These are phyloP conservation scores for Lindgomyces ingoldianus DNA, from an alignment of 495 filamentous ascomycete species.

Conservation along the genomic window DNA sequence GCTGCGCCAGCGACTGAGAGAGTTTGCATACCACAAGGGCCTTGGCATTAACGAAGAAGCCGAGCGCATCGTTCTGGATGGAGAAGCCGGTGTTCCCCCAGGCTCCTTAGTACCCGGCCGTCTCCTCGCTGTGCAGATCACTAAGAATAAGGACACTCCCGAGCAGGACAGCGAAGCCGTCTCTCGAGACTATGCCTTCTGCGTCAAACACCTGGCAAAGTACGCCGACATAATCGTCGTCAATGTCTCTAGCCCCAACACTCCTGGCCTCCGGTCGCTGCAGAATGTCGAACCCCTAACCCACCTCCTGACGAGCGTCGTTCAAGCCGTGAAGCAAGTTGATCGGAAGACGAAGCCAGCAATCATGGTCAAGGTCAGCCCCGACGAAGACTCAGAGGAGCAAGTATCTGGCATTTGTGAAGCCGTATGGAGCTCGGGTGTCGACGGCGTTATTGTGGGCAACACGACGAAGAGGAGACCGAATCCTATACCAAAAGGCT, in stretches of 20 bases:
- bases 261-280: slow-evolving; percentile 80
- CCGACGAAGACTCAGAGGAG: slow-evolving; percentile 81
- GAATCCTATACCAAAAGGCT: slow-evolving; percentile 64
- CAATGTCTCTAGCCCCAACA: slow-evolving; percentile 96
- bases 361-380: slow-evolving; percentile 96
- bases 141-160: slow-evolving; percentile 92
- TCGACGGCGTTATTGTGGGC: slow-evolving; percentile 94
- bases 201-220: slow-evolving; percentile 73
- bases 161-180: slow-evolving; percentile 83
- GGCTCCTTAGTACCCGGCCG: slow-evolving; percentile 74
- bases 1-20: slow-evolving; percentile 73
- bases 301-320: slow-evolving; percentile 75
- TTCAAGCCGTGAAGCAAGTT: slow-evolving; percentile 67
- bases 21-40: slow-evolving; percentile 70
- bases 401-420: slow-evolving; percentile 86
- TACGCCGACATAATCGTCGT: slow-evolving; percentile 96
- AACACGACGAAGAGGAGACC: slow-evolving; percentile 89
- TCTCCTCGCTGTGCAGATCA: slow-evolving; percentile 87
- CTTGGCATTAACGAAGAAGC: slow-evolving; percentile 62
- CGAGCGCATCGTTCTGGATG: slow-evolving; percentile 72
- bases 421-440: slow-evolving; percentile 78
- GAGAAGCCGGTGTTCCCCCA: slow-evolving; percentile 63
- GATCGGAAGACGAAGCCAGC: slow-evolving; percentile 71
- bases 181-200: slow-evolving; percentile 79
- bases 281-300: slow-evolving; percentile 82